phyloP scores from a whole-genome alignment of 75 land plant species.

The Pseudotsuga menziesii region DNA sequence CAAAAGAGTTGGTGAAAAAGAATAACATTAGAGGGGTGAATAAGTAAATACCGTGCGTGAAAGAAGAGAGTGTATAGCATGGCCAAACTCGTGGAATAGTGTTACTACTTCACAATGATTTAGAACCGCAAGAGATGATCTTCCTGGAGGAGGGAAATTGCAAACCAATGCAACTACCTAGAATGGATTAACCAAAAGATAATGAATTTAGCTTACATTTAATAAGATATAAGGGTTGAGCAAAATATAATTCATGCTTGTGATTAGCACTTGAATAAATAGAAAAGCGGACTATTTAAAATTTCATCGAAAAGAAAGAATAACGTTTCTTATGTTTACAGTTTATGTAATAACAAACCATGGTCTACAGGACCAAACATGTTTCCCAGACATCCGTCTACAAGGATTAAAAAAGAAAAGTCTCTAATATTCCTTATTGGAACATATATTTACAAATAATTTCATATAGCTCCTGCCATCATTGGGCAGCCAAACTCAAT shows the following conservation, averaged over 20 bases:
- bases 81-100: slow-evolving; percentile 98
- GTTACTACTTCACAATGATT: slow-evolving; percentile 89
- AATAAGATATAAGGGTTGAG: background rate
- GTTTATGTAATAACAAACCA: too few relatives aligned
- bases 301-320: background rate
- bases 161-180: slow-evolving; percentile 95
- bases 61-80: slow-evolving; percentile 94
- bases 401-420: too few relatives aligned
- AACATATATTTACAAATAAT: too few relatives aligned
- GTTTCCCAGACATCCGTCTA: too few relatives aligned
- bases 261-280: background rate
- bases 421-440: too few relatives aligned
- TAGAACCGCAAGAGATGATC: slow-evolving; percentile 40
- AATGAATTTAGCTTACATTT: background rate
- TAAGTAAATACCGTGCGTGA: slow-evolving; percentile 74
- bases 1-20: background rate
- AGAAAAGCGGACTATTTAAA: background rate
- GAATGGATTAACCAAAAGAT: background rate
- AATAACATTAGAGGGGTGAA: background rate
- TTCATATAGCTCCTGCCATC: too few relatives aligned
- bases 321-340: background rate
- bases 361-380: too few relatives aligned
- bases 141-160: slow-evolving; percentile 59
- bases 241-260: background rate
- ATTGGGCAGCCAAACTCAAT: too few relatives aligned